These are phyloP conservation scores for Tirmania nivea DNA, from an alignment of 495 filamentous ascomycete genomes.

Conservation along the genomic window DNA sequence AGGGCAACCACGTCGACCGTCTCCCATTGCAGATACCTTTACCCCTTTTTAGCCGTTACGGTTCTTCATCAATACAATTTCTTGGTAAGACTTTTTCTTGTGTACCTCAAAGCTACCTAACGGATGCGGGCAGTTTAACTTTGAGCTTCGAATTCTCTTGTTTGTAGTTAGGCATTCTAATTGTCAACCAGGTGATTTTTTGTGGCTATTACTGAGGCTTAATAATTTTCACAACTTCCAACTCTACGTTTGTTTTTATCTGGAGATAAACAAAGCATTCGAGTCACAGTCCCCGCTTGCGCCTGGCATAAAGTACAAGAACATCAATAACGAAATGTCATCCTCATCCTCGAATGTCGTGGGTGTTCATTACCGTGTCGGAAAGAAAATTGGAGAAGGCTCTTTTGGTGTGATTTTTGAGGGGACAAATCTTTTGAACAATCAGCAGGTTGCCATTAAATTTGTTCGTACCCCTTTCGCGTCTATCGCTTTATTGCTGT, in stretches of 20 bases:
- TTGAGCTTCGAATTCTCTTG: too few relatives aligned
- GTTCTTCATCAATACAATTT: too few relatives aligned
- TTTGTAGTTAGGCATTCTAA: too few relatives aligned
- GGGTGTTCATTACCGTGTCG: slow-evolving; percentile 94
- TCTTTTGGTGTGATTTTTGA: slow-evolving; percentile 99
- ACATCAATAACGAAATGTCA: slow-evolving; percentile 44
- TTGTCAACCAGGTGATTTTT: too few relatives aligned
- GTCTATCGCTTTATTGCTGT: not conserved
- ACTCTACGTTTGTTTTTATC: too few relatives aligned
- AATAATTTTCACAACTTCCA: not conserved
- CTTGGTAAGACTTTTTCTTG: too few relatives aligned
- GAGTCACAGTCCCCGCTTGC: not conserved
- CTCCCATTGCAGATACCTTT: too few relatives aligned
- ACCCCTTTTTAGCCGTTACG: too few relatives aligned
- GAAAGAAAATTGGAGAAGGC: slow-evolving; percentile 98
- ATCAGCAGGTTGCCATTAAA: slow-evolving; percentile 98
- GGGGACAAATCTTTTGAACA: slow-evolving; percentile 95
- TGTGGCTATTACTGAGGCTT: not conserved
- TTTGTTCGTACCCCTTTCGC: slow-evolving; percentile 39
- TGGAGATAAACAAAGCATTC: slow-evolving; percentile 3
- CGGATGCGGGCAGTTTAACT: too few relatives aligned
- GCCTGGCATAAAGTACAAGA: not conserved
- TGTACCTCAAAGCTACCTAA: too few relatives aligned
- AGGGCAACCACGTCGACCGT: too few relatives aligned
- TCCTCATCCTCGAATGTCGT: slow-evolving; percentile 96